Evolutionary conservation across 2,329 filamentous ascomycete species (phyloP).

Genomic region (Sclerotinia minor): DNA sequence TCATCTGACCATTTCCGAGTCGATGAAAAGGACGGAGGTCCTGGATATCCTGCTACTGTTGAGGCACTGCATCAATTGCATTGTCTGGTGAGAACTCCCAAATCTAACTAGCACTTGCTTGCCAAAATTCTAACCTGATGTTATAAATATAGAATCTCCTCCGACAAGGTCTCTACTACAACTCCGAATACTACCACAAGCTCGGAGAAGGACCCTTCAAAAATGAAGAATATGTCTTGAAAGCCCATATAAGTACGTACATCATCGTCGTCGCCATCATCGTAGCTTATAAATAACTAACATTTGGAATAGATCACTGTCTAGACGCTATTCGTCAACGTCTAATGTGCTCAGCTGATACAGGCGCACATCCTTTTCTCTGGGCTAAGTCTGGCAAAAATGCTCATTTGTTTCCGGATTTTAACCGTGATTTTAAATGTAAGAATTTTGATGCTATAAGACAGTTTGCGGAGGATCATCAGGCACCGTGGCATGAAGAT

Average conservation of each 20-base stretch:
- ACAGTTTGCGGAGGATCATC: constrained; percentile 52
- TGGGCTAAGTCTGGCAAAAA: constrained; percentile 50
- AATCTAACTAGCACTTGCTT: background rate
- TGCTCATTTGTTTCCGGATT: constrained; percentile 50
- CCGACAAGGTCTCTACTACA: constrained; percentile 53
- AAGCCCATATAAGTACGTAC: constrained; percentile 46
- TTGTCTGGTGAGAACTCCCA: constrained; percentile 15
- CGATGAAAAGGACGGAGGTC: constrained; percentile 15
- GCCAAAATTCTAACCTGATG: background rate
- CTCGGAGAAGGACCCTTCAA: constrained; percentile 49
- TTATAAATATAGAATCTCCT: constrained; percentile 46
- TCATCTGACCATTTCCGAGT: constrained; percentile 17
- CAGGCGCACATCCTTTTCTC: constrained; percentile 54
- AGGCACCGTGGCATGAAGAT: constrained; percentile 42
- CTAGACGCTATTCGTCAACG: constrained; percentile 56
- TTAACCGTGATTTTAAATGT: constrained; percentile 55
- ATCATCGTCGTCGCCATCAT: background rate
- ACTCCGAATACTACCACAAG: constrained; percentile 52
- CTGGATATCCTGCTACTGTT: constrained; percentile 11
- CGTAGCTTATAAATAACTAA: background rate
- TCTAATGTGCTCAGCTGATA: constrained; percentile 55
- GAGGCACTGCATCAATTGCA: constrained; percentile 18
- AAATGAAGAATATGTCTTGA: constrained; percentile 51
- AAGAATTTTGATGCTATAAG: constrained; percentile 54
- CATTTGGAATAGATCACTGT: constrained; percentile 47